These are phyloP conservation scores for Hanseniaspora singularis DNA, from an alignment of 805 yeast genomes.

Conservation along the genomic window DNA sequence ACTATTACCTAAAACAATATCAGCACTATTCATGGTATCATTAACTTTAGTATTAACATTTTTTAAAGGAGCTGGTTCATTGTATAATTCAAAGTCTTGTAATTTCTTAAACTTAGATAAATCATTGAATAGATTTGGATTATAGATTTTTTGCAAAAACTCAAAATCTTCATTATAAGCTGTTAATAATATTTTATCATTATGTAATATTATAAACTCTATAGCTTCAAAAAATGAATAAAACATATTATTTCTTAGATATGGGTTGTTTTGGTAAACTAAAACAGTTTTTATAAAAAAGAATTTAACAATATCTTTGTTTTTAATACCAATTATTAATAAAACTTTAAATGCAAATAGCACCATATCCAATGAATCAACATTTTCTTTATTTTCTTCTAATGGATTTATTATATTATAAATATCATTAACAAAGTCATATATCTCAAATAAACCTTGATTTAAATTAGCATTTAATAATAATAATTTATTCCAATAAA, in stretches of 20 bases:
- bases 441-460: constrained; percentile 4
- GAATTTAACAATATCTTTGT: constrained; percentile 46
- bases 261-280: constrained; percentile 44
- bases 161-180: constrained; percentile 46
- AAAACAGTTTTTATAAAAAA: constrained; percentile 39
- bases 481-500: constrained; percentile 6
- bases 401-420: constrained; percentile 1
- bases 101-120: constrained; percentile 1
- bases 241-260: constrained; percentile 40
- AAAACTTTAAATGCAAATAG: constrained; percentile 60
- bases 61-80: background rate
- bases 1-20: background rate
- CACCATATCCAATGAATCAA: constrained; percentile 35
- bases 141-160: constrained; percentile 24
- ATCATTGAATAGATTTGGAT: constrained; percentile 19
- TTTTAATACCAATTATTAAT: constrained; percentile 57
- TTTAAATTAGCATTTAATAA: constrained; percentile 24
- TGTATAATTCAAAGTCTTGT: constrained; percentile 8
- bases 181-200: constrained; percentile 44
- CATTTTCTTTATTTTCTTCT: background rate
- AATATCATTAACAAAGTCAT: constrained; percentile 8
- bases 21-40: constrained; percentile 9
- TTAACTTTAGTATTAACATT: constrained; percentile 13
- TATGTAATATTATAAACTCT: constrained; percentile 55
- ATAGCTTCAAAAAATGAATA: constrained; percentile 39